Percentiles rank a stretch among this genome's conserved stretches.
Evolutionary conservation across 106 monocot species (phyloP).

Genomic region (Acorus calamus): DNA sequence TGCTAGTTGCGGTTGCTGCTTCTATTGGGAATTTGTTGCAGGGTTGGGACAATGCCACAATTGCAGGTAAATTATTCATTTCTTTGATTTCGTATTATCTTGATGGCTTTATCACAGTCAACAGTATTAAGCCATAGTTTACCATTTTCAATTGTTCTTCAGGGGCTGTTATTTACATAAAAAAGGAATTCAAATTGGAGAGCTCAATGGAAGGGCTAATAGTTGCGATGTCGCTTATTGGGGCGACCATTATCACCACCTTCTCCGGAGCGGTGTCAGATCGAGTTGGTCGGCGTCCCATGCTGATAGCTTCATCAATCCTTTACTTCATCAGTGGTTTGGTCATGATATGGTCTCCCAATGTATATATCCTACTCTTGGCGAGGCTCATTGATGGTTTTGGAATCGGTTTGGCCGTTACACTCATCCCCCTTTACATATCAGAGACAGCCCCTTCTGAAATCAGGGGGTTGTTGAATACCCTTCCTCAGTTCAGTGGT

Average conservation of each 20-base stretch:
- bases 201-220: conserved; percentile 22
- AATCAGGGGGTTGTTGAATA: conserved; percentile 22
- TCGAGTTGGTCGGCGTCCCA: conserved; percentile 19
- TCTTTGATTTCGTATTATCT: not conserved
- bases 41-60: conserved; percentile 32
- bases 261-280: conserved; percentile 24
- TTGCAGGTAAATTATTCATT: conserved; percentile 13
- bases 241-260: conserved; percentile 23
- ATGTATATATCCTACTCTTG: conserved; percentile 23
- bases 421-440: conserved; percentile 24
- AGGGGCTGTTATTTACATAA: conserved; percentile 29
- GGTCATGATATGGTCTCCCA: conserved; percentile 23
- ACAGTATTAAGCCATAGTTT: not conserved
- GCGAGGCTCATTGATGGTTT: conserved; percentile 27
- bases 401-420: conserved; percentile 23
- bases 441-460: conserved; percentile 27
- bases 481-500: conserved; percentile 30
- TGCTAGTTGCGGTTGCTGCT: conserved; percentile 22
- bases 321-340: conserved; percentile 21
- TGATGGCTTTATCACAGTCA: no score
- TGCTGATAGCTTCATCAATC: conserved; percentile 18
- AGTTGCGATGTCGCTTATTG: conserved; percentile 30
- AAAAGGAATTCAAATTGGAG: conserved; percentile 24
- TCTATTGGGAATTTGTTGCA: conserved; percentile 28
- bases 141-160: not conserved